Base-by-base conservation (phyloP, 73 alveolate species). In the Symbiodinium natans region DNA sequence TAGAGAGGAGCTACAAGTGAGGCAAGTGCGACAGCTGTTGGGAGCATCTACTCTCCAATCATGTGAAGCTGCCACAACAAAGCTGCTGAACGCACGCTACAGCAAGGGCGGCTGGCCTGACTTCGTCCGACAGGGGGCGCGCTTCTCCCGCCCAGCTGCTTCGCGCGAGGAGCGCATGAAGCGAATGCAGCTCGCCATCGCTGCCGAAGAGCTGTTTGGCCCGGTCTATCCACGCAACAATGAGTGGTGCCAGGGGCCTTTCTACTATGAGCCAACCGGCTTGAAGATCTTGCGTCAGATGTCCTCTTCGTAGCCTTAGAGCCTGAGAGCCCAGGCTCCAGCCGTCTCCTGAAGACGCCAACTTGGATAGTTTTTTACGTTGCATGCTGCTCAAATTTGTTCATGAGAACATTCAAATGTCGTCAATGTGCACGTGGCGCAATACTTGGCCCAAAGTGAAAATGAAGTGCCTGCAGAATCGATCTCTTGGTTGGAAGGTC, bases 241-340 rank as follows among this genome's bases (percentile, higher is more conserved):
- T 31, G 94, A 80, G 39, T 87, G 94, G 94, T 56, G 84, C n/a
- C 94, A 56, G 33, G 94, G 94, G 40, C 94, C 94, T 31, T 87
- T 87, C 41, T 87, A 59, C 43, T 87, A 87, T 41, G 94, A 87
- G 41, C 46, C 71, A 68, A 36, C 84, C 23, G 94, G 94, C n/a
- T 39, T 87, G 94, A 54, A 25, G 43, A 34, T 36, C 59, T 29
- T 87, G 31, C 23, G 71, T 29, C 6, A 29, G 71, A 52, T 23
- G 23, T 52, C 71, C 31, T 52, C 71, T 21, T 52, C n/a, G n/a
- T n/a, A 21, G 40, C 40, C 19, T 63, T 31, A 0, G 31, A 63
- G 80, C 36, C 17, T 31, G 36, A 43, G 71, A 46, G 59, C 5
- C 59, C n/a, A 52, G 71, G 23, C 71, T 29, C n/a, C n/a, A n/a